Conservation (phyloP, 805 yeast genomes). For the Ogataea trehalophila region DNA sequence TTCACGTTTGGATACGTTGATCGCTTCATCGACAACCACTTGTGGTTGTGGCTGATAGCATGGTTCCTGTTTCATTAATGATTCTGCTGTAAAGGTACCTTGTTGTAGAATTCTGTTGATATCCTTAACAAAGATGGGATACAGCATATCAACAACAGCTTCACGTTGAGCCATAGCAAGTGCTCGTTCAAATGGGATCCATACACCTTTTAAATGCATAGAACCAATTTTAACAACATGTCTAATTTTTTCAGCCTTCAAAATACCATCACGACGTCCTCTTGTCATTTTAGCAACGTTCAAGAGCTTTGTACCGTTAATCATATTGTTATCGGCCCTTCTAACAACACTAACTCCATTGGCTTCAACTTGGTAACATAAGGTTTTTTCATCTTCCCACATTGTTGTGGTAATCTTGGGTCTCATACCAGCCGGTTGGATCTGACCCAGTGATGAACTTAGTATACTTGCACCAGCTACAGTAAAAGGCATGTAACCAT, state of each 20-base stretch:
- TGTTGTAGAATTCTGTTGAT: conserved; percentile 39
- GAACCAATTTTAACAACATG: conserved; percentile 69
- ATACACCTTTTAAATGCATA: conserved; percentile 66
- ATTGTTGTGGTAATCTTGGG: conserved; percentile 63
- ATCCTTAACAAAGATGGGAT: conserved; percentile 57
- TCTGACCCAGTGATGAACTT: conserved; percentile 33
- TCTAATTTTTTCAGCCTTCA: conserved; percentile 57
- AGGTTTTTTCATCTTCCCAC: conserved; percentile 69
- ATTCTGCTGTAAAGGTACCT: conserved; percentile 22
- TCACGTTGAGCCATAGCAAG: conserved; percentile 61
- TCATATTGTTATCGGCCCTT: conserved; percentile 65
- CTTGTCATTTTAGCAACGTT: conserved; percentile 69
- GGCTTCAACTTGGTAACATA: conserved; percentile 66
- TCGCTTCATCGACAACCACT: too few species aligned
- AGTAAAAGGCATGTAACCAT: too few species aligned
- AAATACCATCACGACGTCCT: conserved; percentile 64
- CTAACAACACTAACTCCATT: conserved; percentile 60
- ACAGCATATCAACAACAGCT: conserved; percentile 49
- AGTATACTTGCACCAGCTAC: background rate
- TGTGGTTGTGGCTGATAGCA: too few species aligned
- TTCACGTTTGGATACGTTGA: too few species aligned
- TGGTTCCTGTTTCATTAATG: too few species aligned
- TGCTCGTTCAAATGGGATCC: conserved; percentile 70
- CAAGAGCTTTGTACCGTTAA: conserved; percentile 61
- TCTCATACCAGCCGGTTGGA: conserved; percentile 39